Evolutionary conservation across 2,329 filamentous ascomycete genomes (phyloP).

Genomic region (Xylaria arbuscula): DNA sequence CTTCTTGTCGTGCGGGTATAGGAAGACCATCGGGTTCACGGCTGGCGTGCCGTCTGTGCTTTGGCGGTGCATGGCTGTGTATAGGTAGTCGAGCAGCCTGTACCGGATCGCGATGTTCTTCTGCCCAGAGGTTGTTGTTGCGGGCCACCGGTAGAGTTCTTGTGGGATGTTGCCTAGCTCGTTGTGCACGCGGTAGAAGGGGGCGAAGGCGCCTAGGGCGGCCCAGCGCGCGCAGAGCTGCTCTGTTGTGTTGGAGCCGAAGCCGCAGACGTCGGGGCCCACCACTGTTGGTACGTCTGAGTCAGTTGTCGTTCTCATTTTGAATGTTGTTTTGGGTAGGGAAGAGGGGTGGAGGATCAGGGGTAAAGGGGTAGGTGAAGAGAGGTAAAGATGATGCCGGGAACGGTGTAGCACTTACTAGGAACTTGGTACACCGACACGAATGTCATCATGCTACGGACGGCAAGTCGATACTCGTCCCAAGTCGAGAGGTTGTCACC

Average conservation of each 20-base stretch:
- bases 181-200: slow-evolving; percentile 83
- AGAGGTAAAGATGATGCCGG: background rate
- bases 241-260: slow-evolving; percentile 73
- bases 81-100: slow-evolving; percentile 77
- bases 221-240: slow-evolving; percentile 81
- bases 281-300: slow-evolving; percentile 56
- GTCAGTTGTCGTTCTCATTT: background rate
- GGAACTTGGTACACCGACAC: slow-evolving; percentile 74
- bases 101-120: slow-evolving; percentile 77
- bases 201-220: slow-evolving; percentile 75
- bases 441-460: slow-evolving; percentile 70
- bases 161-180: slow-evolving; percentile 64
- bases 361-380: background rate
- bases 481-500: slow-evolving; percentile 69
- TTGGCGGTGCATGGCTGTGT: slow-evolving; percentile 74
- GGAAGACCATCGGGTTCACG: slow-evolving; percentile 75
- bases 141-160: slow-evolving; percentile 77
- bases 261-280: slow-evolving; percentile 82
- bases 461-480: slow-evolving; percentile 68
- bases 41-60: slow-evolving; percentile 70
- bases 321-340: background rate
- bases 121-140: slow-evolving; percentile 69
- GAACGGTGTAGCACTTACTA: slow-evolving; percentile 43
- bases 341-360: background rate
- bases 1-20: slow-evolving; percentile 66